These are phyloP conservation scores for Mesembryanthemum crystallinum DNA, from an alignment of 148 eudicot genomes.

Conservation along the genomic window DNA sequence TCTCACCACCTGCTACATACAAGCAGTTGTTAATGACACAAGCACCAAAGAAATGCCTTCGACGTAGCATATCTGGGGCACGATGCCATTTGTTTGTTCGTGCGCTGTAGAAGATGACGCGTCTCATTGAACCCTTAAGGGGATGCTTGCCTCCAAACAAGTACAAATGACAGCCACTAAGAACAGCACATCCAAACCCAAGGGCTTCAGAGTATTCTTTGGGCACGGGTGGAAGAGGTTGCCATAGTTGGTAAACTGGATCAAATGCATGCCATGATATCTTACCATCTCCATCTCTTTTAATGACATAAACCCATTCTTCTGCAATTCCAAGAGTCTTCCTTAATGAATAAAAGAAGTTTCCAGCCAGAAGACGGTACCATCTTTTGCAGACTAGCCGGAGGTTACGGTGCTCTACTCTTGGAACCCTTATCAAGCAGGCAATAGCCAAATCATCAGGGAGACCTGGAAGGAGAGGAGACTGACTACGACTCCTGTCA, in stretches of 20 bases:
- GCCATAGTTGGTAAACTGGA: slow-evolving; percentile 70
- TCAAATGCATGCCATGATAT: slow-evolving; percentile 93
- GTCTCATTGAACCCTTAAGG: slow-evolving; percentile 89
- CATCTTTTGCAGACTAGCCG: slow-evolving; percentile 88
- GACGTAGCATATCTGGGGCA: slow-evolving; percentile 88
- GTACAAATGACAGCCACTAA: slow-evolving; percentile 87
- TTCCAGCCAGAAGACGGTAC: slow-evolving; percentile 78
- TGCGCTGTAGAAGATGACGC: slow-evolving; percentile 85
- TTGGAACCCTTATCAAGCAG: slow-evolving; percentile 82
- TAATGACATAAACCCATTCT: slow-evolving; percentile 87
- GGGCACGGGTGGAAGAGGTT: slow-evolving; percentile 93
- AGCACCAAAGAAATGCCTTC: slow-evolving; percentile 81
- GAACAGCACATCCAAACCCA: slow-evolving; percentile 88
- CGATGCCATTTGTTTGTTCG: slow-evolving; percentile 94
- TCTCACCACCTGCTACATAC: slow-evolving; percentile 91
- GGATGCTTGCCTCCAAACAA: slow-evolving; percentile 94
- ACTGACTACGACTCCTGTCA: slow-evolving; percentile 57
- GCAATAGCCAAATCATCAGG: slow-evolving; percentile 96
- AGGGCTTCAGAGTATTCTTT: slow-evolving; percentile 74
- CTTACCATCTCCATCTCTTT: slow-evolving; percentile 74
- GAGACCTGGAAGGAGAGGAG: slow-evolving; percentile 83
- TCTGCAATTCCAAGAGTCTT: slow-evolving; percentile 60
- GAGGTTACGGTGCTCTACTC: slow-evolving; percentile 70
- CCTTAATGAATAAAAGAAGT: slow-evolving; percentile 76
- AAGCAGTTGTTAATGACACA: slow-evolving; percentile 91